phyloP scores from a whole-genome alignment of 345 rosid species.

The Cochlearia excelsa region DNA sequence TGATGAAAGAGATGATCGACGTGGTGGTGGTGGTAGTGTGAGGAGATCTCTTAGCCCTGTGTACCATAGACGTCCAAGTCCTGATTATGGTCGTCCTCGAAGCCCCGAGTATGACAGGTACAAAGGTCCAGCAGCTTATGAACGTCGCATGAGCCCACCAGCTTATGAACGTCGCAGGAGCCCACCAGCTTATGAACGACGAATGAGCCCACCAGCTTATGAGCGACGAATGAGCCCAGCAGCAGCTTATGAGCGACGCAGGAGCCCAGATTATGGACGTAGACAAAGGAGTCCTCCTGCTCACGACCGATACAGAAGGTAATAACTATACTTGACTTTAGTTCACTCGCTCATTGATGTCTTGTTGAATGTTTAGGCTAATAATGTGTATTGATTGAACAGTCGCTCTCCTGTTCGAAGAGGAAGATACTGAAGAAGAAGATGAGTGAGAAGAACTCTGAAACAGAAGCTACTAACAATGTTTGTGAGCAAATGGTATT shows the following conservation, averaged over 20 bases:
- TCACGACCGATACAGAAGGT: slow-evolving; percentile 21
- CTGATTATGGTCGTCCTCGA: slow-evolving; percentile 57
- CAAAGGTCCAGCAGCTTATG: slow-evolving; percentile 49
- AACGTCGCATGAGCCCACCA: slow-evolving; percentile 44
- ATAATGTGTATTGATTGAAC: slow-evolving; percentile 20
- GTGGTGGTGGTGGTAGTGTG: slow-evolving; percentile 45
- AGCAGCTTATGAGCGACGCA: slow-evolving; percentile 47
- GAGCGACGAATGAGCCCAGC: slow-evolving; percentile 44
- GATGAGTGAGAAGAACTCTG: neutral
- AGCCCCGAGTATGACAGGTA: slow-evolving; percentile 69
- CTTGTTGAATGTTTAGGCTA: slow-evolving; percentile 1
- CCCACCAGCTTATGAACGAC: slow-evolving; percentile 46
- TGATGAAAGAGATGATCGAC: slow-evolving; percentile 56
- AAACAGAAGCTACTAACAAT: neutral
- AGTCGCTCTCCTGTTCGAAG: slow-evolving; percentile 74
- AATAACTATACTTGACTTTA: neutral
- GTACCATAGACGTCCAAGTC: slow-evolving; percentile 55
- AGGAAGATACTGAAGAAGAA: slow-evolving; percentile 42
- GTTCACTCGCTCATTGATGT: neutral
- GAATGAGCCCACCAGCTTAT: slow-evolving; percentile 45
- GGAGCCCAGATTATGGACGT: slow-evolving; percentile 50
- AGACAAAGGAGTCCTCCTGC: slow-evolving; percentile 25
- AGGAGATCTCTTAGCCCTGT: slow-evolving; percentile 70
- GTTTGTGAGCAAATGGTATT: neutral
- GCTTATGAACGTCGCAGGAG: slow-evolving; percentile 43